Evolutionary conservation across 352 stramenopile species (phyloP).

Genomic region (Pythium brachiatum): DNA sequence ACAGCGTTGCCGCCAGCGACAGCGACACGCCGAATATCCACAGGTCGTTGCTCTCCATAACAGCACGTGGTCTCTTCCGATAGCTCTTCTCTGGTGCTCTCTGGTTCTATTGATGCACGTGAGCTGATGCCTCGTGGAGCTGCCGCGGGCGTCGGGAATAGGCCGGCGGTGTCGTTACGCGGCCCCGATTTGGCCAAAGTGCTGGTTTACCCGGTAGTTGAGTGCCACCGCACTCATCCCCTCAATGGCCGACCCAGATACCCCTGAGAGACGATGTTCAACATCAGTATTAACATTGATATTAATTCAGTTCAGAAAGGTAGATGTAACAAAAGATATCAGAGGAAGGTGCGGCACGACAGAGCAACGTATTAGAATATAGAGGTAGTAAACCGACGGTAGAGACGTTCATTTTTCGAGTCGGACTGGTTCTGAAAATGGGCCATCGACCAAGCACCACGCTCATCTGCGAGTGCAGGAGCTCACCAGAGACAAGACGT

Average conservation of each 20-base stretch:
- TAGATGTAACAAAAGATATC: not conserved
- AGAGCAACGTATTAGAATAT: constrained; percentile 11
- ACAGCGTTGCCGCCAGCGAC: constrained; percentile 80
- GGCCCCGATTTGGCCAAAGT: not conserved
- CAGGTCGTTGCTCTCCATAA: constrained; percentile 35
- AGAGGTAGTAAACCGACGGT: constrained; percentile 10
- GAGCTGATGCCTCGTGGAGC: not conserved
- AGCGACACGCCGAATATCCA: constrained; percentile 79
- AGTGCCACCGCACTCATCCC: not conserved
- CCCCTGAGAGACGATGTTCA: constrained; percentile 1
- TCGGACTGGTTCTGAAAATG: constrained; percentile 5
- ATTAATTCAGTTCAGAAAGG: constrained; percentile 12
- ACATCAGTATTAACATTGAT: not conserved
- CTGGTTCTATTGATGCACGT: not conserved
- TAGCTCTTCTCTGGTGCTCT: not conserved
- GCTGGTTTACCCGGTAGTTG: not conserved
- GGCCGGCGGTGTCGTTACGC: not conserved
- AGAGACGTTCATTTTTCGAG: constrained; percentile 1
- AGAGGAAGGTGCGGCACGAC: not conserved
- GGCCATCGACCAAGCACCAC: not conserved
- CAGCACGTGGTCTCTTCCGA: not conserved
- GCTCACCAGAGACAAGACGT: too few relatives aligned
- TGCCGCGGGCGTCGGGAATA: not conserved
- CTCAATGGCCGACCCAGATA: not conserved
- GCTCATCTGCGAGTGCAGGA: too few relatives aligned